phyloP scores from a whole-genome alignment of 2,329 filamentous ascomycete genomes.

The Atkinsonella texensis region DNA sequence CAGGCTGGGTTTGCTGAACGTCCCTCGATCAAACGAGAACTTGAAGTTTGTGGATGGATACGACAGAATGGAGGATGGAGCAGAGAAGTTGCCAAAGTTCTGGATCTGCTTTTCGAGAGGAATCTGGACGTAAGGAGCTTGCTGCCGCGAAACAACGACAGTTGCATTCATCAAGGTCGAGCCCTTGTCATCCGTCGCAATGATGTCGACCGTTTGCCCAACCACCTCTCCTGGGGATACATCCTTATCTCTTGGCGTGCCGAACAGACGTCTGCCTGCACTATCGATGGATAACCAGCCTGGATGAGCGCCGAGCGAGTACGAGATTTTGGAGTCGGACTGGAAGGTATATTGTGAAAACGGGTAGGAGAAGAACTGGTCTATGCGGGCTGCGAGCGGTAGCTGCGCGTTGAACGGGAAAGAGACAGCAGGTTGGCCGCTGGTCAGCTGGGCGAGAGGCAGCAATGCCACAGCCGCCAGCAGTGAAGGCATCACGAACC shows the following conservation, averaged over 20 bases:
- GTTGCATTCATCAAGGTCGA: conserved; percentile 53
- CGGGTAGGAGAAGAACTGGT: conserved; percentile 54
- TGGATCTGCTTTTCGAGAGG: conserved; percentile 47
- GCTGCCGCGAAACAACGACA: conserved; percentile 53
- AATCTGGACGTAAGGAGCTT: conserved; percentile 39
- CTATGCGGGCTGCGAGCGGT: conserved; percentile 62
- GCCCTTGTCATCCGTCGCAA: conserved; percentile 56
- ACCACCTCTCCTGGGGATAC: conserved; percentile 40
- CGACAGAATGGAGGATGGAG: conserved; percentile 45
- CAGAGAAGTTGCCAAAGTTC: conserved; percentile 45
- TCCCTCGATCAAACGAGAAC: conserved; percentile 42
- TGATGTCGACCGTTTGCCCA: conserved; percentile 49
- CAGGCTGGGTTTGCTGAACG: conserved; percentile 48
- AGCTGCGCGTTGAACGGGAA: conserved; percentile 81
- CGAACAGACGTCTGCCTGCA: conserved; percentile 51
- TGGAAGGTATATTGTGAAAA: conserved; percentile 66
- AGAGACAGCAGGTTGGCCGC: conserved; percentile 29
- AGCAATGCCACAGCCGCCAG: conserved; percentile 16
- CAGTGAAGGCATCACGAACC: conserved; percentile 17
- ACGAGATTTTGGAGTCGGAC: conserved; percentile 50
- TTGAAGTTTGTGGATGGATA: conserved; percentile 41
- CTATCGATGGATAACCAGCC: conserved; percentile 65
- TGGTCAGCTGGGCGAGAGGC: conserved; percentile 18
- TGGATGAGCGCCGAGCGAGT: conserved; percentile 54
- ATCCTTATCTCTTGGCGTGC: conserved; percentile 50